Evolutionary conservation across 805 yeast species (phyloP).

Genomic region (Ogataea nitratoaversa): DNA sequence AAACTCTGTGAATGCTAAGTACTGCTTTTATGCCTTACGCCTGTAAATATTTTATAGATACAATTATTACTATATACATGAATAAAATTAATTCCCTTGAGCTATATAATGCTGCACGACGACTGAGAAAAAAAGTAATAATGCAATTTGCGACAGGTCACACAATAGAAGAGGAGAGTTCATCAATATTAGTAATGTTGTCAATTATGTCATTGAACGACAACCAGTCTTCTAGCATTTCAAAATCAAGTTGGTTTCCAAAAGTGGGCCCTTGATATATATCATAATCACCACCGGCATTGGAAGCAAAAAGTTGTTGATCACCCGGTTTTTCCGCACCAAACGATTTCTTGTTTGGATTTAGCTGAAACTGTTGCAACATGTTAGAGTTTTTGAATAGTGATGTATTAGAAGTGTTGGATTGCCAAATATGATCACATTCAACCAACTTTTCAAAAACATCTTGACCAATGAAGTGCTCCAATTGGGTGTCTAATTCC

Average conservation of each 20-base stretch:
- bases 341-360: no score
- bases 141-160: no score
- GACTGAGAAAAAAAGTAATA: no score
- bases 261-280: not conserved
- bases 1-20: no score
- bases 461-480: conserved; percentile 1
- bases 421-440: conserved; percentile 2
- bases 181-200: conserved; percentile 1
- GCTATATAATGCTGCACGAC: no score
- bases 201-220: conserved; percentile 10
- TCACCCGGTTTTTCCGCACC: no score
- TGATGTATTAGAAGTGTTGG: conserved; percentile 2
- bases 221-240: conserved; percentile 16
- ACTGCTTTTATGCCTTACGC: no score
- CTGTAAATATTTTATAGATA: not conserved
- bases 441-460: conserved; percentile 1
- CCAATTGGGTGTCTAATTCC: conserved; percentile 1
- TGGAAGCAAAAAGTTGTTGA: not conserved
- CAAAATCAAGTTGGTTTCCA: not conserved
- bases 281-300: not conserved
- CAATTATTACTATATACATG: no score
- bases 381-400: conserved; percentile 1
- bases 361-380: not conserved
- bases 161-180: not conserved
- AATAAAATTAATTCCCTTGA: no score